Conservation (phyloP, 352 stramenopile species). For the Globisporangium rhizosaccharum region DNA sequence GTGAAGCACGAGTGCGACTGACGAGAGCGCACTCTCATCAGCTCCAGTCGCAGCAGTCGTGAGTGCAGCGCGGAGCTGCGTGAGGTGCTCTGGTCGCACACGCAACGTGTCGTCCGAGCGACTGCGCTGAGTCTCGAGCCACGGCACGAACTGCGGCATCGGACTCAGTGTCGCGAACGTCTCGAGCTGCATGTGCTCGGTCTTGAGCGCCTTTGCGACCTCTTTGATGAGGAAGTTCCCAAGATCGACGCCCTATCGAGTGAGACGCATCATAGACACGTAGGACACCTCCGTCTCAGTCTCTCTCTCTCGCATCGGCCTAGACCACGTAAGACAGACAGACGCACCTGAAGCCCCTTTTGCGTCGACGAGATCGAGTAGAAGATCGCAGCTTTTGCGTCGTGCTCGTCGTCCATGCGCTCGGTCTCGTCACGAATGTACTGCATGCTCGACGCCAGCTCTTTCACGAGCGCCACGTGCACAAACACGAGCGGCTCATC, state of each 20-base stretch:
- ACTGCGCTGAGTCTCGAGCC: slow-evolving; percentile 83
- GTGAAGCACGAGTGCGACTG: slow-evolving; percentile 30
- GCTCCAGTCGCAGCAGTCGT: too few relatives aligned
- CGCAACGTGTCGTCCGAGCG: slow-evolving; percentile 24
- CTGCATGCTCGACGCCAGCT: slow-evolving; percentile 89
- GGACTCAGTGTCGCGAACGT: slow-evolving; percentile 94
- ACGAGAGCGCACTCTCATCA: slow-evolving; percentile 6
- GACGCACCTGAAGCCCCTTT: slow-evolving; percentile 71
- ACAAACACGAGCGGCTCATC: slow-evolving; percentile 94
- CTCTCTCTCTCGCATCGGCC: slow-evolving; percentile 15
- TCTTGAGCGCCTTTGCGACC: slow-evolving; percentile 80
- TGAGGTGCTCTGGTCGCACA: slow-evolving; percentile 26
- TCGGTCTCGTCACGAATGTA: slow-evolving; percentile 84
- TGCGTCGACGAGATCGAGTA: slow-evolving; percentile 96
- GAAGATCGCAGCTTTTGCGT: slow-evolving; percentile 87
- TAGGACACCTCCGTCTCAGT: slow-evolving; percentile 7
- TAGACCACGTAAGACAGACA: neutral
- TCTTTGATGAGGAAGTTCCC: slow-evolving; percentile 96
- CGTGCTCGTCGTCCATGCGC: slow-evolving; percentile 44
- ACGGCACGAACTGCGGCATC: slow-evolving; percentile 90
- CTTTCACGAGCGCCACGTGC: slow-evolving; percentile 89
- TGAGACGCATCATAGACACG: neutral
- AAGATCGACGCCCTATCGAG: slow-evolving; percentile 79
- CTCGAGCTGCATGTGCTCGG: slow-evolving; percentile 58
- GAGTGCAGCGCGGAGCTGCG: slow-evolving; percentile 24